Percentiles rank a stretch among this genome's conserved stretches.
Evolutionary conservation across 2,329 filamentous ascomycete genomes (phyloP).

Genomic region (Nemania sp.): DNA sequence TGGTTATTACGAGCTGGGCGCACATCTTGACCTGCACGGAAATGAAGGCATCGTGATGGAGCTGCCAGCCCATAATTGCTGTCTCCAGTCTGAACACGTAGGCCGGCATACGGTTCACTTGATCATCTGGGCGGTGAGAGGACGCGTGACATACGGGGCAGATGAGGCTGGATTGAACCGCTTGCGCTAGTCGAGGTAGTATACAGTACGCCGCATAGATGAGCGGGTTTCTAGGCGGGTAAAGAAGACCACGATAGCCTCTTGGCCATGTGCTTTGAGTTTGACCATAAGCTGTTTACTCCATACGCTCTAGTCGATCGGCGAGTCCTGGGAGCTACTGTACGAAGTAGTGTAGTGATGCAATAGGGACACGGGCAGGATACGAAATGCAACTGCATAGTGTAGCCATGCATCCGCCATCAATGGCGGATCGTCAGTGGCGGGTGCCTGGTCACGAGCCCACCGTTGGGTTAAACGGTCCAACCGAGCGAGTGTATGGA

Average conservation of each 20-base stretch:
- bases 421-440: conserved; percentile 21
- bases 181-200: no score
- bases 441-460: conserved; percentile 23
- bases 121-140: conserved; percentile 26
- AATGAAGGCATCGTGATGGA: conserved; percentile 30
- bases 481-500: background rate
- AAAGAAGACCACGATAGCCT: conserved; percentile 15
- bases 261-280: conserved; percentile 18
- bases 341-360: no score
- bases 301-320: conserved; percentile 21
- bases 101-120: conserved; percentile 28
- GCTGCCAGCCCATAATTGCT: conserved; percentile 20
- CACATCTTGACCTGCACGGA: conserved; percentile 14
- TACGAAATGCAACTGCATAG: conserved; percentile 22
- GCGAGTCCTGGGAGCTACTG: conserved; percentile 21
- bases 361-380: conserved; percentile 15
- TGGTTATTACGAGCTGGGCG: background rate
- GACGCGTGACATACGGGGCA: conserved; percentile 22
- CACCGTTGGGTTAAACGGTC: conserved; percentile 27
- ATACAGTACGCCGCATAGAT: conserved; percentile 14
- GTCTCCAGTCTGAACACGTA: conserved; percentile 26
- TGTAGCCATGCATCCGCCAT: conserved; percentile 15
- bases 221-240: conserved; percentile 18
- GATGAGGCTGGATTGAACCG: conserved; percentile 24
- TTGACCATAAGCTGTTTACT: conserved; percentile 17